Evolutionary conservation across 1,139 yeast species (phyloP), one percentile per base, ranked within the genome.

Genomic region (Yamadazyma friedrichii): DNA sequence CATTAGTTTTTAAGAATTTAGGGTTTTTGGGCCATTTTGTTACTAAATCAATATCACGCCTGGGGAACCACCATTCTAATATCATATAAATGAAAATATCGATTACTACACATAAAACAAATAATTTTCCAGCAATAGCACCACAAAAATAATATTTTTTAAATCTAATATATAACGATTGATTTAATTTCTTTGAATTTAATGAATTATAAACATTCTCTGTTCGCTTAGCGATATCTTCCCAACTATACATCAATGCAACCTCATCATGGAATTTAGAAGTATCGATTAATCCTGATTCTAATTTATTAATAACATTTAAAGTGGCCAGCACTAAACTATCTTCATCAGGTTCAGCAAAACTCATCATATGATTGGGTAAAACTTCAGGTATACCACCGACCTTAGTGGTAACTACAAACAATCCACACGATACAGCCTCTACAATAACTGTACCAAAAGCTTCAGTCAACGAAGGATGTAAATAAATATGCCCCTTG

Each of bases 351-450:
- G 97, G 96, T 15, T 84, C 76, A 0, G 98, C 94, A 64, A 87
- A 93, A 3, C 85, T 86, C 0, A 96, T 89, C 98, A 94, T 93
- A 55, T 89, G 88, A 22, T 77, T 74, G 0, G 98, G 99, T 33
- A 94, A 64, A 3, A 94, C 98, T 56, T 94, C 99, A 0, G 98
- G 98, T 33, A 93, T 91, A 3, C 98, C 99, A 2, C 99, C 99
- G 0, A 94, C 98, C 46, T 83, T 82, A 0, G 99, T 94, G 0
- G 98, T 91, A 0, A 94, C 98, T 2, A 94, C 96, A 27, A 88
- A 74, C 30, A 94, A 63, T 0, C 98, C 98, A 67, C 98, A 93
- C 0, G 96, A 86, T 0, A 98, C 98, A 0, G 99, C 99, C 58
- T 94, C 99, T 0, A 94, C 96, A 16, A 94, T 68, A 0, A 89